These are phyloP conservation scores for Pyrenochaeta sp. DNA, from an alignment of 2,329 filamentous ascomycete genomes.

Conservation along the genomic window DNA sequence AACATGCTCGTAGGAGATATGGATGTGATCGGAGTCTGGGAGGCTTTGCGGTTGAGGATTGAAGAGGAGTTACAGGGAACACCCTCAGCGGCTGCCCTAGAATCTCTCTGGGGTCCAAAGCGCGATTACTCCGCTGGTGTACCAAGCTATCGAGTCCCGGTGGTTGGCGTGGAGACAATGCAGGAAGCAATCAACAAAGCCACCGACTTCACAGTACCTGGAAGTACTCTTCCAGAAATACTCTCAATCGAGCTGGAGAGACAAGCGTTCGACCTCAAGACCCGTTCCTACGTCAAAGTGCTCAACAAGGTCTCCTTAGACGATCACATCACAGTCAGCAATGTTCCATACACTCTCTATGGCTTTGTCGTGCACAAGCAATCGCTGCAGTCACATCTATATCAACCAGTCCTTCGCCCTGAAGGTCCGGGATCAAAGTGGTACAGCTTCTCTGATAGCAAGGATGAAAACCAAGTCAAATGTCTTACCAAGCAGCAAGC, in stretches of 20 bases:
- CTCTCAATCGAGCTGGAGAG: constrained; percentile 65
- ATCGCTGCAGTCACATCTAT: constrained; percentile 64
- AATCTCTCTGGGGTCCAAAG: constrained; percentile 56
- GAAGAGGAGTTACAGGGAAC: constrained; percentile 61
- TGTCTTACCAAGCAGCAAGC: constrained; percentile 65
- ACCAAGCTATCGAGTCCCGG: constrained; percentile 46
- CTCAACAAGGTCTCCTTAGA: constrained; percentile 64
- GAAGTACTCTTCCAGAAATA: constrained; percentile 53
- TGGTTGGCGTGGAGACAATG: constrained; percentile 46
- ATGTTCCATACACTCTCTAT: constrained; percentile 62
- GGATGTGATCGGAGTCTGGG: constrained; percentile 64
- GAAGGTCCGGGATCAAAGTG: constrained; percentile 63
- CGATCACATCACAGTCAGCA: constrained; percentile 60
- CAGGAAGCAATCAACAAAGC: constrained; percentile 52
- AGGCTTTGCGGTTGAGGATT: constrained; percentile 59
- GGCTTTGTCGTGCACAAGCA: constrained; percentile 68
- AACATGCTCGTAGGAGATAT: constrained; percentile 49
- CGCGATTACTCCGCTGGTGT: constrained; percentile 42
- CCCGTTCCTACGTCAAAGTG: constrained; percentile 65
- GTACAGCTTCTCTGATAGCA: constrained; percentile 65
- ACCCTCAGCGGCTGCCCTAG: constrained; percentile 48
- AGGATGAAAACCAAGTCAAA: constrained; percentile 62
- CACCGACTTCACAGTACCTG: constrained; percentile 28
- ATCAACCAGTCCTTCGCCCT: constrained; percentile 67
- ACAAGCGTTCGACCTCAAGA: constrained; percentile 62